phyloP scores from a whole-genome alignment of 106 monocot species.

The Platanthera zijinensis region DNA sequence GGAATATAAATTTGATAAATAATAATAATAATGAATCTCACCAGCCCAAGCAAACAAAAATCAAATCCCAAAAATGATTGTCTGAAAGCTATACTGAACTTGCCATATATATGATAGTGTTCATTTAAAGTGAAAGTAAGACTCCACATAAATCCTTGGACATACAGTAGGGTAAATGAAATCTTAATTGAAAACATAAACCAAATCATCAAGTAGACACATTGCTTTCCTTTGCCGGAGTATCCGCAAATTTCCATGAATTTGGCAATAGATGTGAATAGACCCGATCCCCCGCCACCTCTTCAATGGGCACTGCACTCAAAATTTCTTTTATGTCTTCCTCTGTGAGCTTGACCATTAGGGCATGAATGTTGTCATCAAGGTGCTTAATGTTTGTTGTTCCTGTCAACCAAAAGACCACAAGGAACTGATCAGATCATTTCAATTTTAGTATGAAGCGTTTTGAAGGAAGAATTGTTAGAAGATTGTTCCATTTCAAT shows the following conservation, averaged over 20 bases:
- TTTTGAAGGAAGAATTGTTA: not conserved
- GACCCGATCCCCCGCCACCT: constrained; percentile 13
- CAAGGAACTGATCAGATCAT: not conserved
- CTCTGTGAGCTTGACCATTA: constrained; percentile 22
- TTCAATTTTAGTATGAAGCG: not conserved
- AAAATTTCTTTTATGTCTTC: constrained; percentile 25
- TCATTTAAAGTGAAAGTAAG: not conserved
- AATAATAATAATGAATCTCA: too few relatives aligned
- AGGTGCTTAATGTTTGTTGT: constrained; percentile 22
- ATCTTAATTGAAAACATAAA: not conserved
- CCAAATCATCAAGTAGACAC: not conserved
- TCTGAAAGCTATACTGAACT: too few relatives aligned
- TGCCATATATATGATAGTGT: too few relatives aligned
- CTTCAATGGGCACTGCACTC: constrained; percentile 9
- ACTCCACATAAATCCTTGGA: not conserved
- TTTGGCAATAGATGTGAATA: not conserved
- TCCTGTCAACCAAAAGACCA: constrained; percentile 11
- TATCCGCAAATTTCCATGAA: constrained; percentile 17
- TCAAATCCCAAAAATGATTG: too few relatives aligned
- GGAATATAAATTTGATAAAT: too few relatives aligned
- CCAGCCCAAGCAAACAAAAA: too few relatives aligned
- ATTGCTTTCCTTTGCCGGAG: constrained; percentile 10
- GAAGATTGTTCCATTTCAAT: not conserved
- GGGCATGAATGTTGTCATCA: constrained; percentile 19
- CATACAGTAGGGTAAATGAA: not conserved